Conservation (phyloP, 2,329 filamentous ascomycete genomes). For the Pseudogymnoascus sp. region DNA sequence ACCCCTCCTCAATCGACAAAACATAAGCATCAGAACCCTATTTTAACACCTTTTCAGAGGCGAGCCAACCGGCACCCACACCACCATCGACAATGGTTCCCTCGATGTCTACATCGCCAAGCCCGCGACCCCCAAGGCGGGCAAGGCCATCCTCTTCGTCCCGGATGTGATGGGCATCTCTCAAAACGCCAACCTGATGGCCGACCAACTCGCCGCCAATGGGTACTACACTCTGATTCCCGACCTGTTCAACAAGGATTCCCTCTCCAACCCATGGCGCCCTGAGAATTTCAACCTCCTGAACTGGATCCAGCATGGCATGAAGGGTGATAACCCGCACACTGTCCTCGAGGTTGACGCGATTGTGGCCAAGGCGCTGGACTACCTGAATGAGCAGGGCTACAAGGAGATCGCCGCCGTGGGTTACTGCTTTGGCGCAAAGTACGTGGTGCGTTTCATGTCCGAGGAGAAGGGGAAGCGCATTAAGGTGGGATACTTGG, state of each 20-base stretch:
- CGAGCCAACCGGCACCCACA: constrained; percentile 21
- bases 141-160: constrained; percentile 31
- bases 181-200: constrained; percentile 57
- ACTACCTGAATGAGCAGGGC: constrained; percentile 49
- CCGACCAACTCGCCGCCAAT: constrained; percentile 66
- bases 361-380: constrained; percentile 44
- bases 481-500: constrained; percentile 63
- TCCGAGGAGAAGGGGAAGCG: constrained; percentile 46
- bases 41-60: constrained; percentile 17
- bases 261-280: constrained; percentile 40
- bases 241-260: constrained; percentile 63
- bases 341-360: constrained; percentile 24
- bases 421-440: constrained; percentile 71
- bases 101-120: constrained; percentile 28
- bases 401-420: constrained; percentile 54
- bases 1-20: neutral
- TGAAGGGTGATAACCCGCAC: constrained; percentile 27
- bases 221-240: constrained; percentile 46
- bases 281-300: constrained; percentile 38
- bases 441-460: constrained; percentile 65
- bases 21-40: constrained; percentile 1
- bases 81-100: constrained; percentile 22
- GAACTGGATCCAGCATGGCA: constrained; percentile 38
- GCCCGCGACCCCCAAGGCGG: constrained; percentile 22
- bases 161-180: constrained; percentile 32